Percentiles rank a stretch among this genome's conserved stretches.
These are phyloP conservation scores for Leishmania martiniquensis DNA, from an alignment of 208 protist genomes.

Conservation along the genomic window DNA sequence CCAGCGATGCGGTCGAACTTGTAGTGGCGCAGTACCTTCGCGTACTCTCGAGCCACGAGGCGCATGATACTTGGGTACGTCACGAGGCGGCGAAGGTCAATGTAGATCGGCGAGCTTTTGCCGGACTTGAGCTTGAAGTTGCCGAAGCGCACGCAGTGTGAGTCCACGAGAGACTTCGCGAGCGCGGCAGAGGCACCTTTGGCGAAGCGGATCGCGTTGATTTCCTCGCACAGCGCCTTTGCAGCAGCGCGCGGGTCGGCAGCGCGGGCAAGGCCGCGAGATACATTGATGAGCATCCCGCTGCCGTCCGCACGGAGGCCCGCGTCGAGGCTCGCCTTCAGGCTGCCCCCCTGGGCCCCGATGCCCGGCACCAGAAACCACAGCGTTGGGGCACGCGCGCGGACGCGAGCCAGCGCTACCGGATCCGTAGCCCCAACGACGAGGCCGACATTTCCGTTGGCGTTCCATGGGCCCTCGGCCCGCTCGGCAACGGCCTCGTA, in stretches of 20 bases:
- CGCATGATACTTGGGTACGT: slow-evolving; percentile 87
- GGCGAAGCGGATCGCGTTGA: slow-evolving; percentile 69
- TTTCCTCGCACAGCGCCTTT: slow-evolving; percentile 74
- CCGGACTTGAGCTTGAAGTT: slow-evolving; percentile 96
- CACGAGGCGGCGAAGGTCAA: slow-evolving; percentile 94
- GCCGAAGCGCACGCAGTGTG: slow-evolving; percentile 93
- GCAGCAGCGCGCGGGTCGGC: slow-evolving; percentile 70
- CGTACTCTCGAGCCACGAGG: slow-evolving; percentile 81
- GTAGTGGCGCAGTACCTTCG: slow-evolving; percentile 62
- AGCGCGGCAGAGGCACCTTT: slow-evolving; percentile 52
- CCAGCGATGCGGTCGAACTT: slow-evolving; percentile 87
- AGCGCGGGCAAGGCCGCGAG: slow-evolving; percentile 72
- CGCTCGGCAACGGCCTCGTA: slow-evolving; percentile 84
- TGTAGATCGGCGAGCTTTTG: slow-evolving; percentile 95
- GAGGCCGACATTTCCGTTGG: slow-evolving; percentile 82
- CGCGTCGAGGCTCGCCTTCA: slow-evolving; percentile 70
- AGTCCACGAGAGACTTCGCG: slow-evolving; percentile 74
- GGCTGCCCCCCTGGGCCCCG: slow-evolving; percentile 83
- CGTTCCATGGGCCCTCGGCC: slow-evolving; percentile 74
- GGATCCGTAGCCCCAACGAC: slow-evolving; percentile 89
- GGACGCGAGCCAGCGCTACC: slow-evolving; percentile 73
- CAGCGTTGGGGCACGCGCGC: slow-evolving; percentile 73
- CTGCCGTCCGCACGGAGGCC: slow-evolving; percentile 79
- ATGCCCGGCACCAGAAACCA: slow-evolving; percentile 92
- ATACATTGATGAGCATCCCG: slow-evolving; percentile 89